Evolutionary conservation across 306 rosid species (phyloP).

Genomic region (Carpinus fangiana): DNA sequence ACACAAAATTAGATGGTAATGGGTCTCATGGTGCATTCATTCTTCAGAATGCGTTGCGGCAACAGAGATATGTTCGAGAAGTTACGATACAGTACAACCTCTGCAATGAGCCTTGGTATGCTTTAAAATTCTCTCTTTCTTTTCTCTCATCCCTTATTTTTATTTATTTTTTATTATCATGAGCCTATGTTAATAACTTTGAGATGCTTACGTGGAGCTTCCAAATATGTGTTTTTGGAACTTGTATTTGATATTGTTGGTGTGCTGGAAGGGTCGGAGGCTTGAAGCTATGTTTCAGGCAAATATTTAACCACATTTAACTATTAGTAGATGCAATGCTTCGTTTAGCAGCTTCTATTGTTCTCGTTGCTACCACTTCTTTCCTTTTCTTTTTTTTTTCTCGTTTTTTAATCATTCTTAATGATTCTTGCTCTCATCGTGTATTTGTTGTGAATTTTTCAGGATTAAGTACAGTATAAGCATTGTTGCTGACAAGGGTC

Average conservation of each 20-base stretch:
- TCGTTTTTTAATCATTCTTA: background rate
- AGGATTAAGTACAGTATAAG: constrained; percentile 98
- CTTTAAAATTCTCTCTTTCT: constrained; percentile 8
- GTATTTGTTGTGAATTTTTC: constrained; percentile 27
- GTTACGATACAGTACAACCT: constrained; percentile 98
- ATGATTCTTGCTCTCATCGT: constrained; percentile 18
- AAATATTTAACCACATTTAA: background rate
- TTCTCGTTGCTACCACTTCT: background rate
- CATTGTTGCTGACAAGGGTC: constrained; percentile 97
- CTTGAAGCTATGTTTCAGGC: no score
- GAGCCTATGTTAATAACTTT: no score
- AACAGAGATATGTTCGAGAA: constrained; percentile 85
- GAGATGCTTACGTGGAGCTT: no score
- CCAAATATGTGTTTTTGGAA: no score
- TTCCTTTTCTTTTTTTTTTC: background rate
- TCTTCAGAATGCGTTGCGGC: constrained; percentile 85
- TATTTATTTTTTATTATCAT: no score
- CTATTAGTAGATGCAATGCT: background rate
- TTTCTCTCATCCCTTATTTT: background rate
- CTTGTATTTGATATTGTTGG: no score
- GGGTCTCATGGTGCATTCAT: constrained; percentile 23
- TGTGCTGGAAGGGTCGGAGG: no score
- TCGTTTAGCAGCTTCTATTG: background rate
- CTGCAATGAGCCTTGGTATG: constrained; percentile 97
- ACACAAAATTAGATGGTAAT: background rate